These are phyloP conservation scores for Stagonosporopsis rhizophila DNA, from an alignment of 2,329 filamentous ascomycete genomes.

Conservation along the genomic window DNA sequence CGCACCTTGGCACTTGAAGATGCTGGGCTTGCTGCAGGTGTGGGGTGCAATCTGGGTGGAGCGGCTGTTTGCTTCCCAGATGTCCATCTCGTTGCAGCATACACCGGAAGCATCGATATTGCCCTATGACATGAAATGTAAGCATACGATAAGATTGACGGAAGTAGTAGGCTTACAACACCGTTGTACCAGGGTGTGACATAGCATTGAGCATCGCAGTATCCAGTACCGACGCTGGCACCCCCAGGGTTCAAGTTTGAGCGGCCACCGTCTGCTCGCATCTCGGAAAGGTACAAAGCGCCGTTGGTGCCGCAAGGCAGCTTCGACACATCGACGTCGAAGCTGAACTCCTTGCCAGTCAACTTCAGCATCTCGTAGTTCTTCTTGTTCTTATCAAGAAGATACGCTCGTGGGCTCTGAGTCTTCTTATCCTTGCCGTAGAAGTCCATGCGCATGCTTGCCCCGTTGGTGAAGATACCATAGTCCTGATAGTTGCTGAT, in stretches of 20 bases:
- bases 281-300: slow-evolving; percentile 50
- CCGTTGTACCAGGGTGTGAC: slow-evolving; percentile 49
- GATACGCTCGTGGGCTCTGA: slow-evolving; percentile 65
- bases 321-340: slow-evolving; percentile 68
- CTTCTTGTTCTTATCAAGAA: slow-evolving; percentile 64
- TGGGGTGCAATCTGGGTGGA: slow-evolving; percentile 59
- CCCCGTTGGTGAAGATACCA: slow-evolving; percentile 60
- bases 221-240: slow-evolving; percentile 67
- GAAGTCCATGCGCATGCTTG: slow-evolving; percentile 56
- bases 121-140: slow-evolving; percentile 44
- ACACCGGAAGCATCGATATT: slow-evolving; percentile 55
- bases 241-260: slow-evolving; percentile 56
- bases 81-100: slow-evolving; percentile 65
- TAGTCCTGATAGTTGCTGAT: slow-evolving; percentile 62
- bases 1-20: slow-evolving; percentile 54
- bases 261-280: slow-evolving; percentile 48
- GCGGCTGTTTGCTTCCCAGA: slow-evolving; percentile 62
- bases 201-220: slow-evolving; percentile 58
- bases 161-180: slow-evolving; percentile 36
- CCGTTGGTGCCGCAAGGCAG: slow-evolving; percentile 54
- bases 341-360: slow-evolving; percentile 73
- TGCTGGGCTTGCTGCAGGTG: slow-evolving; percentile 55
- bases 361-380: slow-evolving; percentile 72
- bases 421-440: slow-evolving; percentile 47
- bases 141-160: slow-evolving; percentile 40